Percentiles rank a stretch among this genome's conserved stretches.
phyloP scores from a whole-genome alignment of 2,329 filamentous ascomycete species.

The Paecilomyces niveus region DNA sequence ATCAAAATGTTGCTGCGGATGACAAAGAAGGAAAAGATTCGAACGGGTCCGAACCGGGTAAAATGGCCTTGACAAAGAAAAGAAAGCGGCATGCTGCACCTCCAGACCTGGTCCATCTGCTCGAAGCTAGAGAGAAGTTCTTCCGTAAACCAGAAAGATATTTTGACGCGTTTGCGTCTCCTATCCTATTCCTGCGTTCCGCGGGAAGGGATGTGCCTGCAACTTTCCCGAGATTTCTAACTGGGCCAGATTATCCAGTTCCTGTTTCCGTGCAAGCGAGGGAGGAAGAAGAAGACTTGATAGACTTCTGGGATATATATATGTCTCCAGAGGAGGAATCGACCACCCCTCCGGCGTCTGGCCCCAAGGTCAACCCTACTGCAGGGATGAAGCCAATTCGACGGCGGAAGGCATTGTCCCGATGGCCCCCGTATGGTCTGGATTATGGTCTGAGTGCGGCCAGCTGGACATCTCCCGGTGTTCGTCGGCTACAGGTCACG shows the following conservation, averaged over 20 bases:
- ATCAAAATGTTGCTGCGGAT: slow-evolving; percentile 1
- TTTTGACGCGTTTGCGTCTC: slow-evolving; percentile 39
- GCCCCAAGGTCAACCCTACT: not conserved
- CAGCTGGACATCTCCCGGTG: slow-evolving; percentile 10
- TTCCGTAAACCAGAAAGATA: slow-evolving; percentile 32
- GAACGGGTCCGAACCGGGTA: not conserved
- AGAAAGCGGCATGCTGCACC: slow-evolving; percentile 10
- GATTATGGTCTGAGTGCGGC: slow-evolving; percentile 22
- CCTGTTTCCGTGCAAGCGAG: slow-evolving; percentile 18
- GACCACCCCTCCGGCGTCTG: not conserved
- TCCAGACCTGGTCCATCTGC: slow-evolving; percentile 26
- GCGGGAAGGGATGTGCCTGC: slow-evolving; percentile 32
- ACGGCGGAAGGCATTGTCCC: slow-evolving; percentile 28
- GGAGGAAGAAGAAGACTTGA: slow-evolving; percentile 4
- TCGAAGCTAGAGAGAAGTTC: slow-evolving; percentile 26
- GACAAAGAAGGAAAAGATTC: not conserved
- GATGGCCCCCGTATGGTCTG: slow-evolving; percentile 33
- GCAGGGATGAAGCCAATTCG: slow-evolving; percentile 12
- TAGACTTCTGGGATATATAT: slow-evolving; percentile 7
- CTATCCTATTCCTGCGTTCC: slow-evolving; percentile 35
- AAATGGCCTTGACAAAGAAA: slow-evolving; percentile 4
- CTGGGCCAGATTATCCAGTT: slow-evolving; percentile 25
- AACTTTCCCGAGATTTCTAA: slow-evolving; percentile 25
- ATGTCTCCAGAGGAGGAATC: slow-evolving; percentile 5
- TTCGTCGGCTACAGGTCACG: slow-evolving; percentile 19